A percentile compares a stretch with the other conserved stretches of the same genome.
Evolutionary conservation across 2,329 filamentous ascomycete genomes (phyloP).

Genomic region (Neofusicoccum laricinum): DNA sequence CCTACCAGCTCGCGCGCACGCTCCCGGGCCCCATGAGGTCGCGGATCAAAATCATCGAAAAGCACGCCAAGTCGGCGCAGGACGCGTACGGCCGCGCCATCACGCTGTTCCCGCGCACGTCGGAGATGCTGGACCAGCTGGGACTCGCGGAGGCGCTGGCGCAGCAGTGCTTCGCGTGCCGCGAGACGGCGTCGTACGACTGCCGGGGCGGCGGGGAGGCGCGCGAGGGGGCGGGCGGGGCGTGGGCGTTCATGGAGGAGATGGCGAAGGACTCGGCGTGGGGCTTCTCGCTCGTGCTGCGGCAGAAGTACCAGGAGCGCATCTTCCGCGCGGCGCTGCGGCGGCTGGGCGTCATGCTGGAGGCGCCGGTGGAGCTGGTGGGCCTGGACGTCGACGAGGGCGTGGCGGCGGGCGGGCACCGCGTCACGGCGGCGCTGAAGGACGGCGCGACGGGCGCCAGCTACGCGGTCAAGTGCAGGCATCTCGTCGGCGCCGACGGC

Average conservation of each 20-base stretch:
- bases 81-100: constrained; percentile 55
- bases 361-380: constrained; percentile 40
- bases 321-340: constrained; percentile 46
- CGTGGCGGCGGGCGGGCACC: background rate
- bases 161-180: constrained; percentile 53
- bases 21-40: constrained; percentile 35
- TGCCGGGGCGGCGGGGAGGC: constrained; percentile 38
- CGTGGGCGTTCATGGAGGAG: constrained; percentile 53
- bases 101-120: constrained; percentile 51
- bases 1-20: constrained; percentile 48
- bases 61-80: constrained; percentile 48
- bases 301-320: constrained; percentile 56
- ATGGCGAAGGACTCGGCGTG: constrained; percentile 50
- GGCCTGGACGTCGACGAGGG: constrained; percentile 32
- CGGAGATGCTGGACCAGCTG: constrained; percentile 54
- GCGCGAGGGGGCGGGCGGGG: constrained; percentile 45
- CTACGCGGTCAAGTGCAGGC: constrained; percentile 41
- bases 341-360: constrained; percentile 41
- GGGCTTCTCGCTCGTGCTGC: constrained; percentile 53
- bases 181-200: constrained; percentile 50
- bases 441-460: constrained; percentile 27
- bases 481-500: constrained; percentile 53
- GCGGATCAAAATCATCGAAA: constrained; percentile 48
- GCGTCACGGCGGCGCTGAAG: constrained; percentile 30
- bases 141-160: constrained; percentile 49